A percentile compares a stretch with the other conserved stretches of the same genome.
These are phyloP conservation scores for Thelonectria discophora DNA, from an alignment of 2,329 filamentous ascomycete genomes.

Conservation along the genomic window DNA sequence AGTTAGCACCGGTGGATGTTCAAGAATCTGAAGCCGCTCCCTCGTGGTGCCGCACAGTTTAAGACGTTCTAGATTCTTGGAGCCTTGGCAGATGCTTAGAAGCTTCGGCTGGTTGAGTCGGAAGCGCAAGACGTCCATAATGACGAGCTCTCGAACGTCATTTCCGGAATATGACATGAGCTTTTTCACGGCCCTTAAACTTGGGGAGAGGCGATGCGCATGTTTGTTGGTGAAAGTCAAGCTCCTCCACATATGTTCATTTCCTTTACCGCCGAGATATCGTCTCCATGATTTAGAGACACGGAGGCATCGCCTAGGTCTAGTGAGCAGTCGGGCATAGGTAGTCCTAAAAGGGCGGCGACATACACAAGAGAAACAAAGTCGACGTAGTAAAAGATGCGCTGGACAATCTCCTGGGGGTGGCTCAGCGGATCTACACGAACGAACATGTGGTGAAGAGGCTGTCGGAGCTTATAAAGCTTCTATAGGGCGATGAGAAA, in stretches of 20 bases:
- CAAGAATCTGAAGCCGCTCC: constrained; percentile 37
- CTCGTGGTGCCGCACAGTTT: constrained; percentile 29
- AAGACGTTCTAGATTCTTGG: constrained; percentile 41
- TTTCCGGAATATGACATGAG: constrained; percentile 46
- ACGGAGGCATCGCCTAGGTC: constrained; percentile 42
- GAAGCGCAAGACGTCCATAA: constrained; percentile 40
- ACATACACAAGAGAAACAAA: constrained; percentile 45
- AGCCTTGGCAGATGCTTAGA: constrained; percentile 38
- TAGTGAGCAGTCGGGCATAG: neutral
- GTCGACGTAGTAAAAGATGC: constrained; percentile 48
- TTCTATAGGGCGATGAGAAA: constrained; percentile 41
- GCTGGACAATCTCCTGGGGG: constrained; percentile 49
- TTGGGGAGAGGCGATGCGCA: constrained; percentile 35
- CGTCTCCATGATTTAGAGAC: constrained; percentile 47
- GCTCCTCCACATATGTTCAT: constrained; percentile 45
- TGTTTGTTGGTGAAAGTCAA: constrained; percentile 42
- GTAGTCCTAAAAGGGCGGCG: neutral
- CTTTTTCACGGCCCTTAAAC: constrained; percentile 38
- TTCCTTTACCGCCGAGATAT: constrained; percentile 42
- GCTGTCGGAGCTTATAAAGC: constrained; percentile 47
- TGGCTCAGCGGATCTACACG: constrained; percentile 49
- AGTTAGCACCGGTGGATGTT: constrained; percentile 23
- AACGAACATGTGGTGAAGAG: constrained; percentile 46
- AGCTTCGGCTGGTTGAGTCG: constrained; percentile 45
- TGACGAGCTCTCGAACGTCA: constrained; percentile 43